phyloP scores from a whole-genome alignment of 2,329 filamentous ascomycete species.

The Diaporthe destruens region DNA sequence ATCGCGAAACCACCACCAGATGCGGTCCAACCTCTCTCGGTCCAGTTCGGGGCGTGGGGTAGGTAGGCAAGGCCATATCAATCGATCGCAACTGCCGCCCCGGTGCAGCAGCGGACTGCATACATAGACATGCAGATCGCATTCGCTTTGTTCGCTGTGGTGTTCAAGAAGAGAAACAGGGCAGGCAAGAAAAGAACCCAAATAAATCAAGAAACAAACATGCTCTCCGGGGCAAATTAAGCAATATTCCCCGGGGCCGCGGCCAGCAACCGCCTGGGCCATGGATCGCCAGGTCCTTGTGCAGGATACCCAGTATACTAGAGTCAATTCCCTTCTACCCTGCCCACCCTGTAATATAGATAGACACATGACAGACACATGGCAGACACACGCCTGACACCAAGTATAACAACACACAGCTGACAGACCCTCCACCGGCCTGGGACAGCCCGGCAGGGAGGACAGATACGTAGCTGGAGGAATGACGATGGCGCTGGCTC shows the following conservation, averaged over 20 bases:
- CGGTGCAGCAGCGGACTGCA: conserved; percentile 14
- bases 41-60: not conserved
- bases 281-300: no score
- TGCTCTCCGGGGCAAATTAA: not conserved
- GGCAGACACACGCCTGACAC: no score
- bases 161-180: not conserved
- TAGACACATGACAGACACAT: no score
- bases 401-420: not conserved
- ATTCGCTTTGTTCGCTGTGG: not conserved
- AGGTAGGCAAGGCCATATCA: not conserved
- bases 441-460: not conserved
- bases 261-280: not conserved
- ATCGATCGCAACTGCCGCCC: conserved; percentile 29
- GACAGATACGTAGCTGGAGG: not conserved
- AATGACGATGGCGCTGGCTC: no score
- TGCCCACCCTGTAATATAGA: no score
- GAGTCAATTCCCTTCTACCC: no score
- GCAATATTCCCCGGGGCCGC: conserved; percentile 2
- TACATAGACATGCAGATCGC: conserved; percentile 8
- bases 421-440: not conserved
- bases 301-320: not conserved
- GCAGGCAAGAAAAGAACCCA: no score
- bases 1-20: not conserved
- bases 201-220: not conserved
- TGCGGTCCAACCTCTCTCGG: not conserved